These are phyloP conservation scores for Geotrichum bryndzae DNA, from an alignment of 1,139 yeast species.

Conservation along the genomic window DNA sequence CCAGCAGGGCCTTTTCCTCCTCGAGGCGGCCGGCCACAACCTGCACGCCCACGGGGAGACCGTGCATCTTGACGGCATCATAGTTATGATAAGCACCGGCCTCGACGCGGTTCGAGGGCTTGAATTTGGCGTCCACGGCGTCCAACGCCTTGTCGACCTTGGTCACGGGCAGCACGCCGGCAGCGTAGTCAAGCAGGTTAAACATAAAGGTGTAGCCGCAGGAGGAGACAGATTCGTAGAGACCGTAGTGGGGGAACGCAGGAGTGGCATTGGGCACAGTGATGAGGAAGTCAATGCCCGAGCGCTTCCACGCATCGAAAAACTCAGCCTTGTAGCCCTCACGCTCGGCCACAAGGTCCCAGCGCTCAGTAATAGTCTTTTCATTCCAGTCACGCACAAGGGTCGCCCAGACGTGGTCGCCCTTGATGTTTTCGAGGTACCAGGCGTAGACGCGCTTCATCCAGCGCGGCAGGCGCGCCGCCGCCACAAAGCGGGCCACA, in stretches of 20 bases:
- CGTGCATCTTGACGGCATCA: slow-evolving; percentile 51
- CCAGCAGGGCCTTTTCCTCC: slow-evolving; percentile 55
- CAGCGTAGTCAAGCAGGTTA: slow-evolving; percentile 54
- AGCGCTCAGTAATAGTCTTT: slow-evolving; percentile 37
- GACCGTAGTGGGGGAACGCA: slow-evolving; percentile 38
- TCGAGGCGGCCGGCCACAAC: slow-evolving; percentile 51
- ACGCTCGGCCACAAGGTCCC: slow-evolving; percentile 37
- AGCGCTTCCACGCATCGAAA: slow-evolving; percentile 35
- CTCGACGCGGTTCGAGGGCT: slow-evolving; percentile 38
- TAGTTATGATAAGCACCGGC: slow-evolving; percentile 41
- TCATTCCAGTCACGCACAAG: slow-evolving; percentile 38
- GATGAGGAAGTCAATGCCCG: slow-evolving; percentile 37
- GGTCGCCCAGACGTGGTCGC: slow-evolving; percentile 39
- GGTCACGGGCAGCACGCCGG: slow-evolving; percentile 56
- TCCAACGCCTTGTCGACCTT: slow-evolving; percentile 47
- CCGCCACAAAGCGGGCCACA: slow-evolving; percentile 32
- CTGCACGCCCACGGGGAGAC: slow-evolving; percentile 64
- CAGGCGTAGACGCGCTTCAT: slow-evolving; percentile 37
- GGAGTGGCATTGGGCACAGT: slow-evolving; percentile 41
- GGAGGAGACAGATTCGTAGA: slow-evolving; percentile 35
- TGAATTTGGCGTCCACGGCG: slow-evolving; percentile 32
- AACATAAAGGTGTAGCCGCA: slow-evolving; percentile 53
- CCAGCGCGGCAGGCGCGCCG: slow-evolving; percentile 35
- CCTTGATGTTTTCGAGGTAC: slow-evolving; percentile 32
- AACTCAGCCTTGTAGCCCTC: slow-evolving; percentile 37